Base-by-base conservation (phyloP, 768 basidiomycete species). In the Russula olivacea region DNA sequence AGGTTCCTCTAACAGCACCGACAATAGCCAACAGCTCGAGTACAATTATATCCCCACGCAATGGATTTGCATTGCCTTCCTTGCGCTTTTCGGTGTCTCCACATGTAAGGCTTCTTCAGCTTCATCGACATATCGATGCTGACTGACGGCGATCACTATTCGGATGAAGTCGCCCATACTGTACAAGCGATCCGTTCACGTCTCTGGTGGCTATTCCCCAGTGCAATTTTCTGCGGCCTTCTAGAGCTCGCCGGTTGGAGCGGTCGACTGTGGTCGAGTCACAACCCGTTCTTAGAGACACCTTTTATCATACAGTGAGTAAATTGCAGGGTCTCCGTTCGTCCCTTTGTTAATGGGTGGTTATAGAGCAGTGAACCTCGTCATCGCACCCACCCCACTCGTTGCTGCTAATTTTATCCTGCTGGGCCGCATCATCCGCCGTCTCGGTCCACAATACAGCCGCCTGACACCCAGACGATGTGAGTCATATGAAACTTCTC, bases 31-130 rank as follows among this genome's bases (percentile, higher is more conserved):
- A 8, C 21, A 47, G 11, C 53, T 50, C 11, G 23, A 41, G 28
- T 78, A 75, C 61, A 70, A 72, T 25, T 79, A 77, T 63, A 61
- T 73, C 2, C 76, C 76, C 2, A 77, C 76, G 0, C 68, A 73
- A 55, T 76, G 75, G 71, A 66, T 77, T 25, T 72, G 71, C 62
- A 70, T 73, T 41, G 58, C 74, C 36, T 79, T 76, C 68, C 55
- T 79, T 49, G 71, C 69, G 8, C 71, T 77, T 14, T 78, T 74
- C 54, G 58, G 66, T n/a, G 1, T 75, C 17, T 63, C 72, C 5
- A 72, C 74, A 10, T 21, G 75, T 73, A 62, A 19, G 71, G 50
- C 12, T 23, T 5, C 49, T 3, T 52, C 63, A 25, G 23, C 49
- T 54, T 23, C 21, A 47, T 47, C 17, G 1, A 53, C 8, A 1